These are phyloP conservation scores for Hortaea werneckii DNA, from an alignment of 2,329 filamentous ascomycete genomes.

Conservation along the genomic window DNA sequence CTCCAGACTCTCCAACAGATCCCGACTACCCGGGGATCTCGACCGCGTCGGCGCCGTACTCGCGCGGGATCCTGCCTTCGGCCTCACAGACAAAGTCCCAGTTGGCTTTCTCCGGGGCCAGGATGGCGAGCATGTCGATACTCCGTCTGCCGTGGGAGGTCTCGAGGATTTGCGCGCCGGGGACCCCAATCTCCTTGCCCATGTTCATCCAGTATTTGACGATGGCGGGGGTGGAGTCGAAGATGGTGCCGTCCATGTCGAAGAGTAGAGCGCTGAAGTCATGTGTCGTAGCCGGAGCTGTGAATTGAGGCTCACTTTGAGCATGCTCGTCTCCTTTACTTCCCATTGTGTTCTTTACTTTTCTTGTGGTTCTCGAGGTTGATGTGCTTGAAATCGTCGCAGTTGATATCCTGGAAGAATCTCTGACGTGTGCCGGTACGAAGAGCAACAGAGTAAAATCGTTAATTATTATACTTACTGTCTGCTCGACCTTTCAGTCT, in stretches of 20 bases:
- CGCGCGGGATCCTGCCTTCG: conserved; percentile 66
- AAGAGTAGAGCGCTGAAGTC: conserved; percentile 45
- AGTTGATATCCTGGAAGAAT: too few species aligned
- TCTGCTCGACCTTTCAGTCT: too few species aligned
- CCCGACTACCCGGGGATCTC: conserved; percentile 75
- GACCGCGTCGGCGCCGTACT: conserved; percentile 66
- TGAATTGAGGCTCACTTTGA: conserved; percentile 19
- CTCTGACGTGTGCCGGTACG: too few species aligned
- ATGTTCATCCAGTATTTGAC: conserved; percentile 62
- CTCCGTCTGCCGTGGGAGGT: conserved; percentile 85
- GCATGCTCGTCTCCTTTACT: too few species aligned
- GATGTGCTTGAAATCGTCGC: too few species aligned
- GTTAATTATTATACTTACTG: too few species aligned
- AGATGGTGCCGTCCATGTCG: conserved; percentile 51
- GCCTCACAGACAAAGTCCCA: conserved; percentile 74
- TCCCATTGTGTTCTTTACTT: conserved; percentile 1
- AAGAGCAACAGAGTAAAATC: too few species aligned
- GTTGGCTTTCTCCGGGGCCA: conserved; percentile 76
- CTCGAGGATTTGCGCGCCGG: conserved; percentile 68
- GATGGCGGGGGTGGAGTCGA: conserved; percentile 5
- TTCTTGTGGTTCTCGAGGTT: conserved; percentile 5
- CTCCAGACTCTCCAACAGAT: conserved; percentile 22
- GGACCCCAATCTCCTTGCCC: conserved; percentile 71
- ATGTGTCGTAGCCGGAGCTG: conserved; percentile 30
- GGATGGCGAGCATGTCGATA: conserved; percentile 72